A percentile compares a stretch with the other conserved stretches of the same genome.
phyloP scores from a whole-genome alignment of 805 yeast species.

The Yarrowia sp. region DNA sequence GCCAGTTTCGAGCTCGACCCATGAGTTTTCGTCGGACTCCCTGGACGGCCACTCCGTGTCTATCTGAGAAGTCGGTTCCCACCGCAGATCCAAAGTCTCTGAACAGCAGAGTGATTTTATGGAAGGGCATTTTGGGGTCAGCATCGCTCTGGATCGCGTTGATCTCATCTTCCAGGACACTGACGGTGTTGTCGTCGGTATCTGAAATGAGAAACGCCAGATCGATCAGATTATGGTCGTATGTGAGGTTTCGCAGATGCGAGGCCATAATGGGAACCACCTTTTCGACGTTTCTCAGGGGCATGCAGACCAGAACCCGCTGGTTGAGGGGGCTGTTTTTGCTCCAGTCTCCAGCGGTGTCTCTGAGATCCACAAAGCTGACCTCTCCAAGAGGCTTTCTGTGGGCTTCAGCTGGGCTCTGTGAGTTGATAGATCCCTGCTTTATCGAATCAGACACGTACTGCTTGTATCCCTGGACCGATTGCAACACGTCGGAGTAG shows the following conservation, averaged over 20 bases:
- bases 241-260: slow-evolving; percentile 78
- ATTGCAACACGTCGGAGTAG: slow-evolving; percentile 10
- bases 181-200: slow-evolving; percentile 86
- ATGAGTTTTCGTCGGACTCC: slow-evolving; percentile 94
- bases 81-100: slow-evolving; percentile 94
- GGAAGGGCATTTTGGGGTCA: slow-evolving; percentile 68
- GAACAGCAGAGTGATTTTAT: slow-evolving; percentile 82
- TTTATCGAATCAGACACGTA: slow-evolving; percentile 35
- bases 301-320: slow-evolving; percentile 81
- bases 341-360: slow-evolving; percentile 64
- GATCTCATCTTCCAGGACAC: slow-evolving; percentile 63
- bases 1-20: slow-evolving; percentile 98
- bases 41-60: slow-evolving; percentile 97
- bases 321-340: slow-evolving; percentile 77
- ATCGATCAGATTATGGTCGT: slow-evolving; percentile 87
- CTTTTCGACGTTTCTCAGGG: slow-evolving; percentile 80
- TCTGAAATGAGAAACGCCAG: slow-evolving; percentile 89
- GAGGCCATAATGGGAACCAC: slow-evolving; percentile 80
- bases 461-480: slow-evolving; percentile 23
- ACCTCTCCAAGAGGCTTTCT: slow-evolving; percentile 49
- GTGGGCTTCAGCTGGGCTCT: slow-evolving; percentile 32
- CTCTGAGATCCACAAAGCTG: slow-evolving; percentile 71
- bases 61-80: slow-evolving; percentile 91
- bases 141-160: slow-evolving; percentile 68
- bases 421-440: slow-evolving; percentile 17